These are phyloP conservation scores for Picea glauca DNA, from an alignment of 75 land plant species.

Conservation along the genomic window DNA sequence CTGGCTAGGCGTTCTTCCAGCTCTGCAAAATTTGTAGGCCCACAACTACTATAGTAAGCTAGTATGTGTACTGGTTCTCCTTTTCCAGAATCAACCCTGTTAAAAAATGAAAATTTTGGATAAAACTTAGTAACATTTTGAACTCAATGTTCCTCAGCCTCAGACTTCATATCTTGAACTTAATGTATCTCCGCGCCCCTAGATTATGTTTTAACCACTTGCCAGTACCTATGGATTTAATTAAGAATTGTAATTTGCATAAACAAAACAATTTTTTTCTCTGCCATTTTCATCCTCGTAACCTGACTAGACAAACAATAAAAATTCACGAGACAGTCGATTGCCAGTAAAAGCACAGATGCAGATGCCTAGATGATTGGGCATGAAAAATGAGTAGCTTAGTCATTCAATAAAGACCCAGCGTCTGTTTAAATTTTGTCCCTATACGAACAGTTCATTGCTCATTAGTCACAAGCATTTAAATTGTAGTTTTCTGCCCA, in stretches of 20 bases:
- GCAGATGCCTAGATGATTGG: neutral
- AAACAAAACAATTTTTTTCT: too few species aligned
- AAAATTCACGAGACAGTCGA: neutral
- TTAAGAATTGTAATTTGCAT: too few species aligned
- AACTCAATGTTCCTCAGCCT: neutral
- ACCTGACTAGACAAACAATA: neutral
- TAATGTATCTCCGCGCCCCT: neutral
- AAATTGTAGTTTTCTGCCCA: neutral
- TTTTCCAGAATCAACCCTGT: slow-evolving; percentile 55
- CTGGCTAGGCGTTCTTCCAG: slow-evolving; percentile 54
- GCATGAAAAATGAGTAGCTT: neutral
- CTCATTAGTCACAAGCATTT: neutral
- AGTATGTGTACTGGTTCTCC: slow-evolving; percentile 85
- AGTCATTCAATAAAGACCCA: neutral
- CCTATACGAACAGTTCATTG: neutral
- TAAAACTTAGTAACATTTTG: neutral
- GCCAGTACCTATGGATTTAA: neutral
- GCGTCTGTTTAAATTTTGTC: neutral
- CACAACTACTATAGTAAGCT: slow-evolving; percentile 91
- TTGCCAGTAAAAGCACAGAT: neutral
- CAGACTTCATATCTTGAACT: neutral
- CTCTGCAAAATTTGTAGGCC: slow-evolving; percentile 54
- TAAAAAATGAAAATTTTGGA: neutral
- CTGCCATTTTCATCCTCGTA: too few species aligned
- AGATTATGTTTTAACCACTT: neutral